Conservation (phyloP, 2,329 filamentous ascomycete genomes). For the Diaporthe longicolla region DNA sequence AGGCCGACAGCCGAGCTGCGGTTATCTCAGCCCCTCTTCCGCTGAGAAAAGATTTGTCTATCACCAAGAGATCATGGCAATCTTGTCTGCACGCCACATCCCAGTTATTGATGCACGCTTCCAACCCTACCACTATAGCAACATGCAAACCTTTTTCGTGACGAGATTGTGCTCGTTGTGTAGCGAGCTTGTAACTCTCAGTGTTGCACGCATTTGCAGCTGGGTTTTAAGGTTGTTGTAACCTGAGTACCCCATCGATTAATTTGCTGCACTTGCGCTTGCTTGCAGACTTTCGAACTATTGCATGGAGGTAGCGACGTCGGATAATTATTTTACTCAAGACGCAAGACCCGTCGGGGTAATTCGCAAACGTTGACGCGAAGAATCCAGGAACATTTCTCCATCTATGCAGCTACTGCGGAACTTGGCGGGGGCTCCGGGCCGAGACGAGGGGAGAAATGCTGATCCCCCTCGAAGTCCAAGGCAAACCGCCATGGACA, state of each 20-base stretch:
- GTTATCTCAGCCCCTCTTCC: too few species aligned
- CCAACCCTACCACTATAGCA: neutral
- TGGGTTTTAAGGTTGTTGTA: neutral
- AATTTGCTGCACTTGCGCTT: neutral
- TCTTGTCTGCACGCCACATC: constrained; percentile 1
- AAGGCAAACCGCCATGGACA: neutral
- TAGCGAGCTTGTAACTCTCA: neutral
- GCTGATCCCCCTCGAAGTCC: neutral
- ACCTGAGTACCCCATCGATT: neutral
- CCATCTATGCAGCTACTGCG: neutral
- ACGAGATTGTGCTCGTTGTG: neutral
- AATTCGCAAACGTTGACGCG: constrained; percentile 10
- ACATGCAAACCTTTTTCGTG: neutral
- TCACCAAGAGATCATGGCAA: neutral
- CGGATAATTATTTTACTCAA: neutral
- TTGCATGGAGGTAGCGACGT: neutral
- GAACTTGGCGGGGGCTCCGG: constrained; percentile 13
- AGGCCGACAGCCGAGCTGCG: constrained; percentile 5
- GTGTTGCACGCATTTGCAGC: neutral
- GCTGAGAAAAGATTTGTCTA: neutral
- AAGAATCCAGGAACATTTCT: constrained; percentile 16
- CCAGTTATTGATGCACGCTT: neutral
- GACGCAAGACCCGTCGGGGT: neutral
- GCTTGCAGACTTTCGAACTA: neutral
- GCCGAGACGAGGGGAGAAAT: constrained; percentile 7